Base-by-base conservation (phyloP, 2,329 filamentous ascomycete species). In the Diplodia intermedia region DNA sequence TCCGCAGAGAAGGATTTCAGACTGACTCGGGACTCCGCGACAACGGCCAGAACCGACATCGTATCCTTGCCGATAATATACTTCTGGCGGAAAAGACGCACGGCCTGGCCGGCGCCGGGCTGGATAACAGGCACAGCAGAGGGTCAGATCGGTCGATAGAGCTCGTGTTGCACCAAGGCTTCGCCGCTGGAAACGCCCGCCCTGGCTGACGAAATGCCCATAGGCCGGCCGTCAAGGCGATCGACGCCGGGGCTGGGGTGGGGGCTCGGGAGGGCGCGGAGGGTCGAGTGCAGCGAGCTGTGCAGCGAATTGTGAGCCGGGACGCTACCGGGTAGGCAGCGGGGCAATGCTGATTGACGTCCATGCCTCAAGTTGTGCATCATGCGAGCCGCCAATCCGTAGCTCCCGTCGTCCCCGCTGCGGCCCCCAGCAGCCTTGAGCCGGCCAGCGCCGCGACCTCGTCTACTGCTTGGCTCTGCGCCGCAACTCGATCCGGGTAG, bases 81-180 rank as follows among this genome's bases (percentile, higher is more conserved):
- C 26, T 49, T 43, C 43, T 62, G 40, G 57, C 57, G 57, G 26
- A 36, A 50, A 62, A 20, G 57, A 40, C 57, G 57, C 40, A 12
- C 57, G 57, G 57, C 26, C 43, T 20, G 57, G n/a, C 40, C 15
- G 57, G n/a, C 57, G 50, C 43, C 57, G 40, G 7, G 23, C 15
- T 62, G 57, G 57, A 20, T 8, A 50, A 50, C 40, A 40, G 57
- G 7, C n/a, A n/a, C 47, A 26, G n/a, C 40, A 26, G 40, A 52
- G 31, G 23, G 15, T 63, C 31, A 23, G 60, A 63, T 63, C 47
- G 60, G 60, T 52, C 60, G 60, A 63, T 63, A 29, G 20, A 36
- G 60, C 60, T 63, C 60, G 60, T 63, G 60, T 63, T 63, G 60
- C 60, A 36, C 47, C 43, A 52, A 49, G 43, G 57, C 60, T 50